These are phyloP conservation scores for Calonectria fujianensis DNA, from an alignment of 2,329 filamentous ascomycete species.

Conservation along the genomic window DNA sequence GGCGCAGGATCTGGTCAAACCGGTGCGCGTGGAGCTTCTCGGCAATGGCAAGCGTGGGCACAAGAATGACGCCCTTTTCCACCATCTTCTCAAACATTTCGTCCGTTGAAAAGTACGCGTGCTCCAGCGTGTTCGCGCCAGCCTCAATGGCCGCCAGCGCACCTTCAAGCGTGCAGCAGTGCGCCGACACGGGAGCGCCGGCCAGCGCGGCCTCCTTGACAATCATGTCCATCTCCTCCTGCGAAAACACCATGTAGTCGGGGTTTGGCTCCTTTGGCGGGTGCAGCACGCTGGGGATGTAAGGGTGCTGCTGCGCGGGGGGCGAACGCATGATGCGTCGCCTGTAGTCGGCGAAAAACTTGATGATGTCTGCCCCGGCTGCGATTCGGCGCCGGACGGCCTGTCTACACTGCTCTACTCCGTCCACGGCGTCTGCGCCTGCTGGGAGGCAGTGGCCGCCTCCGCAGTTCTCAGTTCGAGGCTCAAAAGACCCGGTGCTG, in stretches of 20 bases:
- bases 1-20: slow-evolving; percentile 61
- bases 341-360: slow-evolving; percentile 71
- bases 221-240: slow-evolving; percentile 70
- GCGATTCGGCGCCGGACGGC: slow-evolving; percentile 68
- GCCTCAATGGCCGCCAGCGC: slow-evolving; percentile 18
- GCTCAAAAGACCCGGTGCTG: slow-evolving; percentile 69
- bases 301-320: slow-evolving; percentile 44
- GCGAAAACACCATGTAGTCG: slow-evolving; percentile 66
- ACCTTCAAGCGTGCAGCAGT: slow-evolving; percentile 21
- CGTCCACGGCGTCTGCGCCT: slow-evolving; percentile 22
- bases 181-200: slow-evolving; percentile 38
- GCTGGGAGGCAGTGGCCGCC: slow-evolving; percentile 28
- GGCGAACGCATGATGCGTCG: slow-evolving; percentile 66
- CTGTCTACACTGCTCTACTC: slow-evolving; percentile 50
- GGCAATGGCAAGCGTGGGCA: slow-evolving; percentile 70
- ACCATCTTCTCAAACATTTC: slow-evolving; percentile 67
- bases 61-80: slow-evolving; percentile 67
- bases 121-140: slow-evolving; percentile 65
- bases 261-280: slow-evolving; percentile 59
- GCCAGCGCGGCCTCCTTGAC: slow-evolving; percentile 67
- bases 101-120: slow-evolving; percentile 62
- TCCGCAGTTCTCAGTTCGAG: slow-evolving; percentile 66
- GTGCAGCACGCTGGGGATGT: slow-evolving; percentile 55
- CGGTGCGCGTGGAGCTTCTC: slow-evolving; percentile 51
- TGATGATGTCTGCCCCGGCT: slow-evolving; percentile 70